Evolutionary conservation across 768 basidiomycete genomes (phyloP).

Genomic region (Xerocomellus amylosporus): DNA sequence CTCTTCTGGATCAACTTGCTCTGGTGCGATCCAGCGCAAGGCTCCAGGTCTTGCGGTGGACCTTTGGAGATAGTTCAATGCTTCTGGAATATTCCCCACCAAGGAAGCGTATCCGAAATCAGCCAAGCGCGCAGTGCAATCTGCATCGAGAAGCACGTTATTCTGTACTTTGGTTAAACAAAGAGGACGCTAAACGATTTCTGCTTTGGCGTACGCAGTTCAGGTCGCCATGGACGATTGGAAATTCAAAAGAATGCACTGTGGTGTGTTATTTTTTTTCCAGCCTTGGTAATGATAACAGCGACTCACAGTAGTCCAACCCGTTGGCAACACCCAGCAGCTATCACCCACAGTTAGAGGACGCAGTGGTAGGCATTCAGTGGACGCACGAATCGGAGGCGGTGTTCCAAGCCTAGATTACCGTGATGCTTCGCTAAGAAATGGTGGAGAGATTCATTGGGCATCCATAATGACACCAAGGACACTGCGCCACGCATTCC

Average conservation of each 20-base stretch:
- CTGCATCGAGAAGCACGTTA: slow-evolving; percentile 14
- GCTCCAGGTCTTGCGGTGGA: no score
- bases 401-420: background rate
- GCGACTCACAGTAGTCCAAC: slow-evolving; percentile 10
- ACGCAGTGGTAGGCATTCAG: background rate
- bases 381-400: slow-evolving; percentile 12
- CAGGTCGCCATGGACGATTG: slow-evolving; percentile 19
- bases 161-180: slow-evolving; percentile 6
- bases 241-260: slow-evolving; percentile 20
- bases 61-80: slow-evolving; percentile 1
- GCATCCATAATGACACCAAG: slow-evolving; percentile 32
- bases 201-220: slow-evolving; percentile 6
- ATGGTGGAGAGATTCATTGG: slow-evolving; percentile 20
- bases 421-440: slow-evolving; percentile 13
- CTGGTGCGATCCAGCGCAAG: no score
- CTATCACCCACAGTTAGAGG: slow-evolving; percentile 21
- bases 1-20: no score
- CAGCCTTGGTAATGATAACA: background rate
- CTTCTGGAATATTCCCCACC: slow-evolving; percentile 6
- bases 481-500: slow-evolving; percentile 21
- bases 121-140: slow-evolving; percentile 36
- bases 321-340: slow-evolving; percentile 14
- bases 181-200: no score
- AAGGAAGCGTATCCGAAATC: slow-evolving; percentile 43
- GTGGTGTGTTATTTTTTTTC: background rate